These are phyloP conservation scores for Raffaelea deltoideospora DNA, from an alignment of 2,329 filamentous ascomycete genomes.

Conservation along the genomic window DNA sequence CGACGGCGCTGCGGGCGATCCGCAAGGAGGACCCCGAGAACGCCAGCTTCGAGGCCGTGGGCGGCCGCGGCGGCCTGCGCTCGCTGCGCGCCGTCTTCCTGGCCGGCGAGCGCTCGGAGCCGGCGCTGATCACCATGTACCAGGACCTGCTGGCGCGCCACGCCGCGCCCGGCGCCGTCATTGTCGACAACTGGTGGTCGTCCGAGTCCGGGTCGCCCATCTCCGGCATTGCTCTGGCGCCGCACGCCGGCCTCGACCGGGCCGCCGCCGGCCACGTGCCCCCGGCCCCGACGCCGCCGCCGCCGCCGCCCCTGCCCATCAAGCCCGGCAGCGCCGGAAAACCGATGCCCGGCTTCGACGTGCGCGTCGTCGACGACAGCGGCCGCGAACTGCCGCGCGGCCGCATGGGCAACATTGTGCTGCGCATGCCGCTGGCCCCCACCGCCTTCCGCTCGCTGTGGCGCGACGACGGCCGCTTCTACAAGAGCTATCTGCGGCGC, in stretches of 20 bases:
- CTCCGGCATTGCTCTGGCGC: slow-evolving; percentile 37
- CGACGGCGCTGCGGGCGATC: slow-evolving; percentile 75
- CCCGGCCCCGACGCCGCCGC: neutral
- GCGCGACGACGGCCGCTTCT: slow-evolving; percentile 75
- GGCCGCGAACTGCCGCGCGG: slow-evolving; percentile 57
- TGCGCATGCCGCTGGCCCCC: slow-evolving; percentile 67
- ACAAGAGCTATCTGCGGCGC: slow-evolving; percentile 67
- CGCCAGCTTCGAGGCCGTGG: slow-evolving; percentile 44
- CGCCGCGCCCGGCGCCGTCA: slow-evolving; percentile 44
- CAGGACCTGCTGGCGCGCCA: slow-evolving; percentile 55
- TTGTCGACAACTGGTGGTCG: slow-evolving; percentile 48
- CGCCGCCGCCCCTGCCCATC: slow-evolving; percentile 37
- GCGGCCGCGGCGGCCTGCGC: slow-evolving; percentile 54
- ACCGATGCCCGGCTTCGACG: slow-evolving; percentile 81
- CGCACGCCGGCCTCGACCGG: slow-evolving; percentile 42
- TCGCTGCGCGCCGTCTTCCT: slow-evolving; percentile 64
- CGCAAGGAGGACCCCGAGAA: slow-evolving; percentile 72
- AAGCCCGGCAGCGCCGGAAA: slow-evolving; percentile 83
- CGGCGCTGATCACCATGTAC: slow-evolving; percentile 69
- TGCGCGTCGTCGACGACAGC: slow-evolving; percentile 67
- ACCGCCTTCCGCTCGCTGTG: slow-evolving; percentile 78
- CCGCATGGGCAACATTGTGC: slow-evolving; percentile 82
- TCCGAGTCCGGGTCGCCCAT: slow-evolving; percentile 45
- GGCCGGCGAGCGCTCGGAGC: slow-evolving; percentile 80
- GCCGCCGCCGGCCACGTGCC: slow-evolving; percentile 23